phyloP scores from a whole-genome alignment of 805 yeast species.

The Hanseniaspora guilliermondii region DNA sequence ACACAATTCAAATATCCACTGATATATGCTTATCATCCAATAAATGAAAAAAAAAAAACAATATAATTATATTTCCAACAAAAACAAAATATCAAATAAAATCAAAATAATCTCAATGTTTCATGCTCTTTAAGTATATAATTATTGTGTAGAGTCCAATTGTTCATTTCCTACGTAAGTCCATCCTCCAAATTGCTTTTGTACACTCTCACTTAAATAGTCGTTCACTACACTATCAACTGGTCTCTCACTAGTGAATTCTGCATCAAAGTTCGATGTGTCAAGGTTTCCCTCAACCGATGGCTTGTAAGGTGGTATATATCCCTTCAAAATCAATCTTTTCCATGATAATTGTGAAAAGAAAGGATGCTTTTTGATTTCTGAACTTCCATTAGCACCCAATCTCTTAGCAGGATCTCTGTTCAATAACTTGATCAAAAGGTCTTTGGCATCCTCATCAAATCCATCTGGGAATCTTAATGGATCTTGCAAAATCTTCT shows the following conservation, averaged over 20 bases:
- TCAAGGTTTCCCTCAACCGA: constrained; percentile 74
- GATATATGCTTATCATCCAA: too few relatives aligned
- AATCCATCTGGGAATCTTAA: constrained; percentile 78
- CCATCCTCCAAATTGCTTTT: constrained; percentile 98
- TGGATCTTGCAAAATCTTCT: constrained; percentile 82
- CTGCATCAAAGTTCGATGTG: constrained; percentile 85
- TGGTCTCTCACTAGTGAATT: constrained; percentile 85
- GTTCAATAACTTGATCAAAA: constrained; percentile 59
- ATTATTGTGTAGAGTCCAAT: constrained; percentile 24
- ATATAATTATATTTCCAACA: not conserved
- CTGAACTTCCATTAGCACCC: constrained; percentile 68
- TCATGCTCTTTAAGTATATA: not conserved
- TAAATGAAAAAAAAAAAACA: not conserved
- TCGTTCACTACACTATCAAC: constrained; percentile 92
- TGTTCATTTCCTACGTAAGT: constrained; percentile 69
- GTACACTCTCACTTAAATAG: constrained; percentile 85
- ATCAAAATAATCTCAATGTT: not conserved
- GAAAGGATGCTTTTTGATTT: constrained; percentile 72
- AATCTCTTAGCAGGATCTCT: constrained; percentile 76
- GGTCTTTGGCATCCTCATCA: constrained; percentile 73
- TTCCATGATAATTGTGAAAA: constrained; percentile 86
- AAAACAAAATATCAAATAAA: not conserved
- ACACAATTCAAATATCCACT: too few relatives aligned
- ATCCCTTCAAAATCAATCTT: constrained; percentile 68
- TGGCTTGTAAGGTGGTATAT: constrained; percentile 92